Base-by-base conservation (phyloP, 441 rosid species). In the Adansonia madagascariensis region DNA sequence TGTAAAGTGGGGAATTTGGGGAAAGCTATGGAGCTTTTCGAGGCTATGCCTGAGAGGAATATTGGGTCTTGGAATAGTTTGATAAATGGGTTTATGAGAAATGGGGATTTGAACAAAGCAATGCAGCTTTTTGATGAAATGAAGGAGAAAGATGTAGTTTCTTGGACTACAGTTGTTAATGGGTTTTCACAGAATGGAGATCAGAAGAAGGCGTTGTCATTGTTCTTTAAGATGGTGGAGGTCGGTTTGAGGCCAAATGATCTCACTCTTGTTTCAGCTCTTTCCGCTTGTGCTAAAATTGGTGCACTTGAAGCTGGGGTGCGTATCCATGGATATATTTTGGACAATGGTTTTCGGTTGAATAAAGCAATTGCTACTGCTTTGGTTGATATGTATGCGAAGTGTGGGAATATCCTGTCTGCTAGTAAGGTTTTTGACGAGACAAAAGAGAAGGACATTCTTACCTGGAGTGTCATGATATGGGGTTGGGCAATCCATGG, bases 401-500 rank as follows among this genome's bases (percentile, higher is more conserved):
- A 92, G 82, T 91, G 92, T 81, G 91, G 97, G 64, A 78, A 85
- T 78, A 81, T 89, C 61, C 81, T 85, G 43, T 84, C 84, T 70
- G 89, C 93, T 70, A 83, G 78, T 77, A 73, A 72, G 80, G 88
- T 86, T 75, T 92, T 91, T 57, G 75, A 44, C 39, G 82, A 84
- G 78, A 87, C 77, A 56, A 80, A 77, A 70, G 81, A 82, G 24
- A 89, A 84, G 79, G 87, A 89, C 79, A 76, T 87, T 50, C 76
- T 76, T 77, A 84, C 88, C 46, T 92, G 92, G 95, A 91, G 83
- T 82, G 85, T 85, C 66, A 89, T 92, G 95, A 91, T 92, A 78
- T 87, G 90, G 88, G 90, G 91, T 79, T 89, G 85, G 88, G 90
- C 93, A 7, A 39, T 84, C 76, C 89, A 87, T 84, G 93, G 93